A percentile compares a stretch with the other conserved stretches of the same genome.
phyloP scores from a whole-genome alignment of 768 basidiomycete species.

The Symmetrospora coprosmae region DNA sequence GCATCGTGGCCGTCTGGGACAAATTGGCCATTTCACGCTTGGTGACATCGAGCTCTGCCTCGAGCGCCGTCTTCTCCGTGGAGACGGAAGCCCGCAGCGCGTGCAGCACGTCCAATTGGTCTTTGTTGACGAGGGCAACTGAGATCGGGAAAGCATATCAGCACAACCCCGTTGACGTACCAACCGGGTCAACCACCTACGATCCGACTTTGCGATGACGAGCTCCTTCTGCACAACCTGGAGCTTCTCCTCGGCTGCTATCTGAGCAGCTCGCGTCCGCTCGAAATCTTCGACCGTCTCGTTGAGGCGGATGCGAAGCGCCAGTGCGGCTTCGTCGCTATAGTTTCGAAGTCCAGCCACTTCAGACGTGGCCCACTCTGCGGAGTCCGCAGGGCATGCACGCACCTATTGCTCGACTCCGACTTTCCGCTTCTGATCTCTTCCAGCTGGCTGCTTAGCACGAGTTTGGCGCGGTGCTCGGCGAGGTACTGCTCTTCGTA shows the following conservation, averaged over 20 bases:
- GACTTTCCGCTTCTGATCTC: slow-evolving; percentile 78
- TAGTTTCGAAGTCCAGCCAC: neutral
- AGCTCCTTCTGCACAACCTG: slow-evolving; percentile 54
- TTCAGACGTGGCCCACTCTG: neutral
- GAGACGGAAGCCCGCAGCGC: slow-evolving; percentile 74
- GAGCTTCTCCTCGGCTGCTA: slow-evolving; percentile 57
- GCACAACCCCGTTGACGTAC: too few relatives aligned
- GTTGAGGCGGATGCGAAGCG: slow-evolving; percentile 69
- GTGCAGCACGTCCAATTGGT: slow-evolving; percentile 77
- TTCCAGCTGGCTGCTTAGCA: slow-evolving; percentile 66
- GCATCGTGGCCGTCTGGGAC: slow-evolving; percentile 72
- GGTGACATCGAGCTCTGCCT: slow-evolving; percentile 52
- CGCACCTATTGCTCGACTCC: slow-evolving; percentile 68
- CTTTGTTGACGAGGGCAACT: slow-evolving; percentile 67
- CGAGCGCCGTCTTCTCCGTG: slow-evolving; percentile 66
- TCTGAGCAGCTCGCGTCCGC: slow-evolving; percentile 50
- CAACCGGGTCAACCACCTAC: slow-evolving; percentile 43
- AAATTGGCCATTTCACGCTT: slow-evolving; percentile 57
- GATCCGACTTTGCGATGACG: slow-evolving; percentile 67
- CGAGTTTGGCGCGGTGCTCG: slow-evolving; percentile 66
- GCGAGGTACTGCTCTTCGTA: slow-evolving; percentile 79
- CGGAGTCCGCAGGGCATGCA: neutral
- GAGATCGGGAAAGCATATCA: neutral
- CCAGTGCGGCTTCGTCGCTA: slow-evolving; percentile 74
- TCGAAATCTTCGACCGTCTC: slow-evolving; percentile 76